Evolutionary conservation across 2,329 filamentous ascomycete genomes (phyloP).

Genomic region (Epichloe coenophiala): DNA sequence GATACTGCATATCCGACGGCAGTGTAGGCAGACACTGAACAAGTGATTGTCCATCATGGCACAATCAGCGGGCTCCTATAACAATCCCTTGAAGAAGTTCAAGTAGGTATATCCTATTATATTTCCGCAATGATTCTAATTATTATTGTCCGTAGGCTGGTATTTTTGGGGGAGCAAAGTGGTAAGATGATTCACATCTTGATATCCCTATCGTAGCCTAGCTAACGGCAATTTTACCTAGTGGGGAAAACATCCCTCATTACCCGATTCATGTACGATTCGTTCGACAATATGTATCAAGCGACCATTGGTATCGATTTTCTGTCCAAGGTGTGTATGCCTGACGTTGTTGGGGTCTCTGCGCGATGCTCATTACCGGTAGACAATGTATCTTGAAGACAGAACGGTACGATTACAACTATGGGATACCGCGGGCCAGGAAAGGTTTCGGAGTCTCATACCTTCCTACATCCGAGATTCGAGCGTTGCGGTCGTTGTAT

Average conservation of each 20-base stretch:
- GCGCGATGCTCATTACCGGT: slow-evolving; percentile 1
- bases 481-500: slow-evolving; percentile 94
- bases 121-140: background rate
- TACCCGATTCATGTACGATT: slow-evolving; percentile 99
- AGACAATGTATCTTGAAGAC: slow-evolving; percentile 99
- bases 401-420: slow-evolving; percentile 92
- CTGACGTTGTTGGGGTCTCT: background rate
- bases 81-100: slow-evolving; percentile 99
- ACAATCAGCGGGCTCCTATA: slow-evolving; percentile 74
- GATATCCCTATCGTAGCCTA: background rate
- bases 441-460: slow-evolving; percentile 91
- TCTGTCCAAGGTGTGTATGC: slow-evolving; percentile 67
- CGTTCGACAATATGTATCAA: slow-evolving; percentile 99
- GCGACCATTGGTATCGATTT: slow-evolving; percentile 99
- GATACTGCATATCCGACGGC: background rate
- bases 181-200: slow-evolving; percentile 45
- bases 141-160: slow-evolving; percentile 46
- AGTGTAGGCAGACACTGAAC: background rate
- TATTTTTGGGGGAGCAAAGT: slow-evolving; percentile 96
- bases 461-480: slow-evolving; percentile 98
- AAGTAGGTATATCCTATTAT: slow-evolving; percentile 46
- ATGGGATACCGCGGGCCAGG: slow-evolving; percentile 97
- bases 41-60: slow-evolving; percentile 48
- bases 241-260: slow-evolving; percentile 98
- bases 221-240: slow-evolving; percentile 27